Evolutionary conservation across 148 eudicot genomes (phyloP).

Genomic region (Fallopia convolvulus): DNA sequence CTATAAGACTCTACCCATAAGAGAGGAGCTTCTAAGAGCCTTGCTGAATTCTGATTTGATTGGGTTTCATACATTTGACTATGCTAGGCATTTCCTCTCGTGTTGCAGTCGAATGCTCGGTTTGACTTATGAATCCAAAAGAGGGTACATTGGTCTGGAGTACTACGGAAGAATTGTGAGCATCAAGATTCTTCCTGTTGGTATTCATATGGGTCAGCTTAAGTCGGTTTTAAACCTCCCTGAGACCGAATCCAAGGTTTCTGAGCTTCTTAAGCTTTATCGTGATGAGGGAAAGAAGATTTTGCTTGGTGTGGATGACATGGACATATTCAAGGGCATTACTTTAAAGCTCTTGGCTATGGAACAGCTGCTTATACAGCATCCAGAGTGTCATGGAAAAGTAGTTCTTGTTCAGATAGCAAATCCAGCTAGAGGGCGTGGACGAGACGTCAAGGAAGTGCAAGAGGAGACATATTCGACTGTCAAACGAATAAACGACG

Average conservation of each 20-base stretch:
- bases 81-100: constrained; percentile 40
- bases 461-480: constrained; percentile 34
- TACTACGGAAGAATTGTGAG: constrained; percentile 35
- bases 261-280: background rate
- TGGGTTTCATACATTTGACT: constrained; percentile 41
- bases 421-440: constrained; percentile 41
- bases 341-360: constrained; percentile 40
- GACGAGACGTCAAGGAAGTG: constrained; percentile 42
- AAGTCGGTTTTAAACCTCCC: constrained; percentile 33
- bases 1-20: constrained; percentile 31
- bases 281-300: constrained; percentile 24
- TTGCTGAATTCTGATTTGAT: constrained; percentile 35
- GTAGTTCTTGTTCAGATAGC: constrained; percentile 48
- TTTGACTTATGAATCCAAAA: constrained; percentile 32
- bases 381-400: constrained; percentile 41
- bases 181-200: constrained; percentile 39
- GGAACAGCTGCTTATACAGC: constrained; percentile 38
- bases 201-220: constrained; percentile 38
- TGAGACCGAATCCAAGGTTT: constrained; percentile 25
- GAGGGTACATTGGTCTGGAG: constrained; percentile 35
- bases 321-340: constrained; percentile 53
- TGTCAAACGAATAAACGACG: constrained; percentile 28
- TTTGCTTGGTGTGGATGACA: constrained; percentile 47
- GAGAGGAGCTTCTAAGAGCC: constrained; percentile 37
- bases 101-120: constrained; percentile 42